phyloP scores from a whole-genome alignment of 2,329 filamentous ascomycete genomes.

The Colletotrichum liaoningense region DNA sequence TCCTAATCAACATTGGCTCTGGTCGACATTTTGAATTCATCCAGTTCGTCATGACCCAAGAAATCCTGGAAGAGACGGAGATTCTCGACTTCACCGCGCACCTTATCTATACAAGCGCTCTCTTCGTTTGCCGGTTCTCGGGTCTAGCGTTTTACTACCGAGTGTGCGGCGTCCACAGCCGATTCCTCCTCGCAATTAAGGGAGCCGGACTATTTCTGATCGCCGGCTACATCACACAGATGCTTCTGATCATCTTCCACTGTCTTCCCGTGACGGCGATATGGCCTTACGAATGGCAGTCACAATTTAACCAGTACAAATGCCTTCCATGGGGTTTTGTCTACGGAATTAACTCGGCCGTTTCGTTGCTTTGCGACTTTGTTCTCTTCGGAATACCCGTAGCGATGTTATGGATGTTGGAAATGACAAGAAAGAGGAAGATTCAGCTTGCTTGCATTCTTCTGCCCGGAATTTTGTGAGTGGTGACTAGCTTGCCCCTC shows the following conservation, averaged over 20 bases:
- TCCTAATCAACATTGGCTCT: slow-evolving; percentile 59
- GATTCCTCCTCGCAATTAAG: slow-evolving; percentile 49
- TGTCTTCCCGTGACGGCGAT: slow-evolving; percentile 61
- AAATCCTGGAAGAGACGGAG: slow-evolving; percentile 55
- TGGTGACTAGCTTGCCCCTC: background rate
- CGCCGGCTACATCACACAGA: slow-evolving; percentile 58
- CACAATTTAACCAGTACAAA: slow-evolving; percentile 49
- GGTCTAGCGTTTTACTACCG: slow-evolving; percentile 64
- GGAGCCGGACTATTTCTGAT: slow-evolving; percentile 50
- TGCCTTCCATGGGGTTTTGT: slow-evolving; percentile 63
- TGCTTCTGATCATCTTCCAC: slow-evolving; percentile 63
- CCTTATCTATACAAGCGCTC: slow-evolving; percentile 61
- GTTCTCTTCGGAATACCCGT: slow-evolving; percentile 62
- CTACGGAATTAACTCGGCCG: slow-evolving; percentile 61
- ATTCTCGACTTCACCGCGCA: slow-evolving; percentile 62
- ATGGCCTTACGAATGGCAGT: slow-evolving; percentile 64
- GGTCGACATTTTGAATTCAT: slow-evolving; percentile 59
- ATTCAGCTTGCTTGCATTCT: slow-evolving; percentile 59
- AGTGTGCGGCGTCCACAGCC: slow-evolving; percentile 51
- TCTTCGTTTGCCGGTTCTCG: slow-evolving; percentile 62
- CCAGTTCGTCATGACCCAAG: slow-evolving; percentile 56
- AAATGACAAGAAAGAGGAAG: slow-evolving; percentile 56
- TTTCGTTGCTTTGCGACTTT: slow-evolving; percentile 62
- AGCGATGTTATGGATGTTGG: slow-evolving; percentile 57
- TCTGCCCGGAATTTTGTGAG: slow-evolving; percentile 61